These are phyloP conservation scores for Yamadazyma triangularis DNA, from an alignment of 1,139 yeast species.

Conservation along the genomic window DNA sequence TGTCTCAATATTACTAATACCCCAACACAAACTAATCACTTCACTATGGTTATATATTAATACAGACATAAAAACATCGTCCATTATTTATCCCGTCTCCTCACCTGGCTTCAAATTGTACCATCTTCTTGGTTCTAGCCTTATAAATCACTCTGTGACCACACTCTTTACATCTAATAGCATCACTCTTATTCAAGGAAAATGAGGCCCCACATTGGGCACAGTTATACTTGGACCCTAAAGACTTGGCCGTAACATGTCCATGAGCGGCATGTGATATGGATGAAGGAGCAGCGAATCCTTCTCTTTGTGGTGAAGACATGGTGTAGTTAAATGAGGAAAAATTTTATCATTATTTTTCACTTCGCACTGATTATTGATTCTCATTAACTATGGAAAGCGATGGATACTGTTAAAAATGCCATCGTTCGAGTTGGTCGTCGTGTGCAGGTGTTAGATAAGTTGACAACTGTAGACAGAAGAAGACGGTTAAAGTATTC, in stretches of 20 bases:
- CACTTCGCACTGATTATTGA: too few relatives aligned
- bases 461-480: not conserved
- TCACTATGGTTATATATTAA: too few relatives aligned
- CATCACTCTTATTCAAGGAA: conserved; percentile 87
- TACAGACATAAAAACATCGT: too few relatives aligned
- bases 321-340: too few relatives aligned
- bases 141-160: conserved; percentile 97
- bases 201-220: conserved; percentile 94
- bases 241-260: conserved; percentile 59
- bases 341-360: too few relatives aligned
- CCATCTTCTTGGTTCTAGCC: conserved; percentile 97
- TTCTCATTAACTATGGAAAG: not conserved
- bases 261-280: conserved; percentile 63
- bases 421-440: not conserved
- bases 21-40: too few relatives aligned
- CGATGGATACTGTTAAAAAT: not conserved
- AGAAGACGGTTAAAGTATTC: not conserved
- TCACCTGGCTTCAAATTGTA: conserved; percentile 52
- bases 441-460: not conserved
- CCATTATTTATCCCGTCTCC: too few relatives aligned
- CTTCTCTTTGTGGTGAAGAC: conserved; percentile 77
- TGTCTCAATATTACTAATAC: too few relatives aligned
- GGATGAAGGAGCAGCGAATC: conserved; percentile 83
- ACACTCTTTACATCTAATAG: conserved; percentile 97
- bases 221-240: conserved; percentile 90